Percentiles rank a stretch among this genome's conserved stretches.
phyloP scores from a whole-genome alignment of 1,284 basidiomycete genomes.

The Puccinia horiana region DNA sequence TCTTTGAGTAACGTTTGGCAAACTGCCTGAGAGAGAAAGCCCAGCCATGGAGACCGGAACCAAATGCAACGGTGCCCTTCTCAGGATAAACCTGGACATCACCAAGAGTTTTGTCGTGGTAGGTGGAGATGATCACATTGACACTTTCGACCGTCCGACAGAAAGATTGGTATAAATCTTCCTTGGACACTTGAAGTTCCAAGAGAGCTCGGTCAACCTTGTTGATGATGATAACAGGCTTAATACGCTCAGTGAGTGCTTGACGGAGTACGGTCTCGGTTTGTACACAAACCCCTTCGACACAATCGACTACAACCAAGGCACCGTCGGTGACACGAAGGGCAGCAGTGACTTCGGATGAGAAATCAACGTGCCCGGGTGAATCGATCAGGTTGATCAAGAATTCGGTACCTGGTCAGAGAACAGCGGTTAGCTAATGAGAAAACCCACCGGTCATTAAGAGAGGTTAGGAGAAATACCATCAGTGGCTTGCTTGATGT shows the following conservation, averaged over 20 bases:
- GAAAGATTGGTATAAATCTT: slow-evolving; percentile 97
- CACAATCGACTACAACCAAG: slow-evolving; percentile 93
- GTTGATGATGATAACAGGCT: slow-evolving; percentile 99
- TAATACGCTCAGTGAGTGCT: slow-evolving; percentile 96
- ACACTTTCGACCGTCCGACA: slow-evolving; percentile 94
- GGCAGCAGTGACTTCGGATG: slow-evolving; percentile 98
- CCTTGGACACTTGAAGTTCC: slow-evolving; percentile 96
- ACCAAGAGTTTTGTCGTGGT: slow-evolving; percentile 90
- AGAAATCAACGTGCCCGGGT: slow-evolving; percentile 99
- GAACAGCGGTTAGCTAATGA: background rate
- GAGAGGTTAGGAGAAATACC: slow-evolving; percentile 62
- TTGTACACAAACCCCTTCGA: slow-evolving; percentile 99
- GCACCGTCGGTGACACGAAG: slow-evolving; percentile 95
- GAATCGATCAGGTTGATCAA: slow-evolving; percentile 99
- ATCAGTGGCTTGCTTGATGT: slow-evolving; percentile 90
- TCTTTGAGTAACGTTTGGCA: slow-evolving; percentile 91
- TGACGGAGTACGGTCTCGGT: slow-evolving; percentile 99
- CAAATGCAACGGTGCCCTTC: slow-evolving; percentile 97
- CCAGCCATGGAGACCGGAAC: slow-evolving; percentile 99
- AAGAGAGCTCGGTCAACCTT: slow-evolving; percentile 99
- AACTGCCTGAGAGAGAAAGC: slow-evolving; percentile 98
- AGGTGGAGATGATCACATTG: slow-evolving; percentile 98
- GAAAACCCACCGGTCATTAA: slow-evolving; percentile 49
- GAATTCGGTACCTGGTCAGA: slow-evolving; percentile 78
- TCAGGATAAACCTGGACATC: slow-evolving; percentile 99